These are phyloP conservation scores for Lecanicillium sp. DNA, from an alignment of 2,329 filamentous ascomycete species.

Conservation along the genomic window DNA sequence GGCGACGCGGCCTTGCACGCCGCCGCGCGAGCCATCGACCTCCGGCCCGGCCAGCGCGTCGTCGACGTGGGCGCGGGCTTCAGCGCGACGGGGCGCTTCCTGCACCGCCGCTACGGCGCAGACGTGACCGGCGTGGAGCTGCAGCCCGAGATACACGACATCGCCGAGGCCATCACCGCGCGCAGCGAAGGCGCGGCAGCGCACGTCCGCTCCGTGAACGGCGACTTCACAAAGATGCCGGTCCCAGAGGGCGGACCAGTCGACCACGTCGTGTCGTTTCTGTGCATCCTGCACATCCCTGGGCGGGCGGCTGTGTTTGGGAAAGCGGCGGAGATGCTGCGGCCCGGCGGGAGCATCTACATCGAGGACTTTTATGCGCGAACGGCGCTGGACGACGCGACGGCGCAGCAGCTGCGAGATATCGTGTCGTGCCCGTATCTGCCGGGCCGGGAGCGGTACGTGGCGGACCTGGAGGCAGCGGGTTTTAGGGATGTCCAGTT, in stretches of 20 bases:
- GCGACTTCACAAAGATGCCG: conserved; percentile 15
- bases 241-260: conserved; percentile 12
- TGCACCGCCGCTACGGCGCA: conserved; percentile 15
- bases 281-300: conserved; percentile 20
- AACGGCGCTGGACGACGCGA: conserved; percentile 1
- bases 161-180: conserved; percentile 17
- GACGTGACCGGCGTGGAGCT: conserved; percentile 18
- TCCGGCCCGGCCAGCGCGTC: conserved; percentile 15
- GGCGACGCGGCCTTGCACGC: conserved; percentile 18
- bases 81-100: conserved; percentile 19
- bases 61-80: conserved; percentile 20
- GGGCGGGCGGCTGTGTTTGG: conserved; percentile 15
- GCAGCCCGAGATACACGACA: conserved; percentile 18
- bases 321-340: conserved; percentile 14
- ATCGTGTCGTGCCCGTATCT: conserved; percentile 17
- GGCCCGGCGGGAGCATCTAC: conserved; percentile 16
- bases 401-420: conserved; percentile 9
- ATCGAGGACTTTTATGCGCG: conserved; percentile 20
- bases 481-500: conserved; percentile 16
- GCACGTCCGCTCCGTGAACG: conserved; percentile 16
- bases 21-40: conserved; percentile 14
- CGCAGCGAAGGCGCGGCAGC: conserved; percentile 10
- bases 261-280: conserved; percentile 19
- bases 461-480: conserved; percentile 14
- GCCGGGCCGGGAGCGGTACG: conserved; percentile 15